Evolutionary conservation across 768 basidiomycete species (phyloP).

Genomic region (Royoungia palumana): DNA sequence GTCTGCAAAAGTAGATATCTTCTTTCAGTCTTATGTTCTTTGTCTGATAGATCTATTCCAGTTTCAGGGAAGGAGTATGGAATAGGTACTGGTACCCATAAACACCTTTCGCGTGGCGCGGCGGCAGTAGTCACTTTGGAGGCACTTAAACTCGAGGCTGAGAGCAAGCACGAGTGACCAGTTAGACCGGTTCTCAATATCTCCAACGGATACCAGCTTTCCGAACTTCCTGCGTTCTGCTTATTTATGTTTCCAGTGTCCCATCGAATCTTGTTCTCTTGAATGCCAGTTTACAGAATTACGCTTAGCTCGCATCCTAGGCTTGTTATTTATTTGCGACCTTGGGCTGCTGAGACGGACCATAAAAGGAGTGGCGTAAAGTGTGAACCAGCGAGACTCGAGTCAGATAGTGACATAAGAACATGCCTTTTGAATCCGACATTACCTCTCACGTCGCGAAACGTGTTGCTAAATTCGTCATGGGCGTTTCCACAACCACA

Average conservation of each 20-base stretch:
- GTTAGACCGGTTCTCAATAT: background rate
- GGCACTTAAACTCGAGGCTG: conserved; percentile 30
- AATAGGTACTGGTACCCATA: conserved; percentile 47
- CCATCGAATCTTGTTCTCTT: background rate
- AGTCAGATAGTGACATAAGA: conserved; percentile 13
- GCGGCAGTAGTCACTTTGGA: conserved; percentile 35
- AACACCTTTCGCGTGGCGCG: conserved; percentile 48
- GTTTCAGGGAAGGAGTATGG: conserved; percentile 52
- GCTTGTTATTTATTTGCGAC: conserved; percentile 11
- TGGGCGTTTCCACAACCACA: conserved; percentile 1
- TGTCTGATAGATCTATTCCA: conserved; percentile 25
- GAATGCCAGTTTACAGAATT: conserved; percentile 9
- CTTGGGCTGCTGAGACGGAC: background rate
- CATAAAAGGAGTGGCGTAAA: conserved; percentile 5
- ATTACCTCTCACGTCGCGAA: conserved; percentile 4
- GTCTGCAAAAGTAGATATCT: conserved; percentile 53
- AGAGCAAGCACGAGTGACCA: conserved; percentile 15
- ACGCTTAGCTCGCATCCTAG: conserved; percentile 1
- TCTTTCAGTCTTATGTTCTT: conserved; percentile 1
- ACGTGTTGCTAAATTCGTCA: conserved; percentile 12
- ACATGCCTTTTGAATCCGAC: conserved; percentile 7
- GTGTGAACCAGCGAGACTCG: background rate
- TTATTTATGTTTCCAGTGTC: conserved; percentile 8
- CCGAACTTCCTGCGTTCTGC: background rate
- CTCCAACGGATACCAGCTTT: background rate